A percentile compares a stretch with the other conserved stretches of the same genome.
These are phyloP conservation scores for Fraxinus angustifolia DNA, from an alignment of 305 asterid genomes.

Conservation along the genomic window DNA sequence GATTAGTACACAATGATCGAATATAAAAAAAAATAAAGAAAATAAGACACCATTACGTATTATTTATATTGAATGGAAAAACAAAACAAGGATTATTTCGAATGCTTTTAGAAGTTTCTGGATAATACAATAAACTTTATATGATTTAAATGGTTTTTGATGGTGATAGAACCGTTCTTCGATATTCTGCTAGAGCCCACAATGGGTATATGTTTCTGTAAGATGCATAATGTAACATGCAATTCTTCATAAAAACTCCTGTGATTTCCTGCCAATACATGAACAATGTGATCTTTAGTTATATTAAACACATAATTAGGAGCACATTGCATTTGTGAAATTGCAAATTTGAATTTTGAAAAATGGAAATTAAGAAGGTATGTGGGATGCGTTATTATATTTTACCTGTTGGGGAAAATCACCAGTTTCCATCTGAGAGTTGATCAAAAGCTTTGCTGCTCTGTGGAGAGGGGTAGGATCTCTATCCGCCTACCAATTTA, in stretches of 20 bases:
- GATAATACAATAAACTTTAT: background rate
- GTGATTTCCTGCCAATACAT: constrained; percentile 55
- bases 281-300: background rate
- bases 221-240: constrained; percentile 81
- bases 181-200: constrained; percentile 88
- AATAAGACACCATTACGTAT: background rate
- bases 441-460: constrained; percentile 76
- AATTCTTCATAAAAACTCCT: constrained; percentile 74
- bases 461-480: constrained; percentile 71
- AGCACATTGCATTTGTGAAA: background rate
- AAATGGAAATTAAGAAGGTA: background rate
- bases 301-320: background rate
- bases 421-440: constrained; percentile 79
- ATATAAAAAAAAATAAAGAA: background rate
- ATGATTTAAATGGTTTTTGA: background rate
- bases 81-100: background rate
- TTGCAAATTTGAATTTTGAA: background rate
- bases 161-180: constrained; percentile 40
- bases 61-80: background rate
- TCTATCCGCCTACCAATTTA: constrained; percentile 41
- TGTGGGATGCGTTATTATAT: background rate
- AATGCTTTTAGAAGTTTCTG: background rate
- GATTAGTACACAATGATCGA: background rate
- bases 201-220: constrained; percentile 66
- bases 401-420: constrained; percentile 92